phyloP scores from a whole-genome alignment of 805 yeast species.

The Kazachstania kunashirensis region DNA sequence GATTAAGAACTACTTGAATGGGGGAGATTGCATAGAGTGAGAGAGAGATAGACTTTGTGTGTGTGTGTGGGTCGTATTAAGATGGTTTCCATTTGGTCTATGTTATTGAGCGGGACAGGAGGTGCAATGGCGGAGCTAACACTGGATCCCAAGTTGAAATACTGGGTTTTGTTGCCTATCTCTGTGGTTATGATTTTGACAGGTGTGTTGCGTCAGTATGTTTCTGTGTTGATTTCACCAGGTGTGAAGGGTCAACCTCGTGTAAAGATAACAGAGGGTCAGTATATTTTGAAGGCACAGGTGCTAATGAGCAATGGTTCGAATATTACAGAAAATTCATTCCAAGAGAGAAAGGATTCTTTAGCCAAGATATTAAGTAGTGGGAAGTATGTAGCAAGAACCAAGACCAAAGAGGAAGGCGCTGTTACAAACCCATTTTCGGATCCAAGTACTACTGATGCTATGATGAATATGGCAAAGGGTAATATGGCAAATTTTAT shows the following conservation, averaged over 20 bases:
- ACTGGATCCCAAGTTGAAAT: constrained; percentile 71
- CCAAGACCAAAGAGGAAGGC: constrained; percentile 29
- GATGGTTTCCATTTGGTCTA: too few species aligned
- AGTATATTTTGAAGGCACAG: constrained; percentile 50
- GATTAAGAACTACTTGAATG: too few species aligned
- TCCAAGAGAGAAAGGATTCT: constrained; percentile 42
- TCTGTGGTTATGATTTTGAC: constrained; percentile 82
- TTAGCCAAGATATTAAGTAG: constrained; percentile 40
- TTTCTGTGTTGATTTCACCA: constrained; percentile 52
- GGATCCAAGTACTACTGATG: constrained; percentile 64
- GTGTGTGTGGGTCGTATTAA: too few species aligned
- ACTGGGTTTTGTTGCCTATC: constrained; percentile 89
- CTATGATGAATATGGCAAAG: constrained; percentile 67
- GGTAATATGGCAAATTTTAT: constrained; percentile 73
- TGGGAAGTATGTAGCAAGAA: constrained; percentile 45
- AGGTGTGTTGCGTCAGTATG: constrained; percentile 65
- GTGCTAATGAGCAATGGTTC: constrained; percentile 46
- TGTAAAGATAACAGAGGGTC: constrained; percentile 49
- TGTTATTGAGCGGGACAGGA: constrained; percentile 9
- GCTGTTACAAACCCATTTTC: constrained; percentile 49
- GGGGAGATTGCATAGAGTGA: too few species aligned
- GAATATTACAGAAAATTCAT: constrained; percentile 44
- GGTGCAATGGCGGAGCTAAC: constrained; percentile 42
- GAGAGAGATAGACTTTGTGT: too few species aligned
- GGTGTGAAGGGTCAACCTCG: constrained; percentile 44